Percentiles rank a stretch among this genome's conserved stretches.
These are phyloP conservation scores for Yamadazyma sp. DNA, from an alignment of 1,139 yeast genomes.

Conservation along the genomic window DNA sequence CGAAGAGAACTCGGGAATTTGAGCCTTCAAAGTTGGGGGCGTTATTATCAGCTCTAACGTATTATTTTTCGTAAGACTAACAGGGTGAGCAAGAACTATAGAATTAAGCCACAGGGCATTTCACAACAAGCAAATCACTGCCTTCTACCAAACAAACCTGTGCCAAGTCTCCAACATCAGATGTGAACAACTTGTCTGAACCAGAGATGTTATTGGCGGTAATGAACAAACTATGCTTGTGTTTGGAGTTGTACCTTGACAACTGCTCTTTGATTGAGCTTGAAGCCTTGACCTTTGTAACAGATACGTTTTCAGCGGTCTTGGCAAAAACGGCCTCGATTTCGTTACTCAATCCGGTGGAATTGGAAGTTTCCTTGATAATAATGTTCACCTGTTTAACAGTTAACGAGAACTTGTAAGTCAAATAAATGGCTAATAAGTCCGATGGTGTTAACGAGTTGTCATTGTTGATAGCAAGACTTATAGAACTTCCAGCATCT, in stretches of 20 bases:
- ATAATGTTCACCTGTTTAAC: slow-evolving; percentile 21
- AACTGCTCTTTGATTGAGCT: not conserved
- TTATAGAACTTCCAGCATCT: slow-evolving; percentile 11
- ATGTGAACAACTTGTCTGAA: slow-evolving; percentile 11
- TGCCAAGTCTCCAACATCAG: slow-evolving; percentile 13
- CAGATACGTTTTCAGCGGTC: slow-evolving; percentile 3
- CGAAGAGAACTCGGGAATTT: no score
- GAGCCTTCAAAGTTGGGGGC: no score
- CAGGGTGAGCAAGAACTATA: no score
- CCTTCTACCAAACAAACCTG: slow-evolving; percentile 11
- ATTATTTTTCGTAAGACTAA: no score
- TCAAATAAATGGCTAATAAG: slow-evolving; percentile 29
- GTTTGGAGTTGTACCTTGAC: slow-evolving; percentile 4
- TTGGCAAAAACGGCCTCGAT: slow-evolving; percentile 19
- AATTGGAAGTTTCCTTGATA: slow-evolving; percentile 17
- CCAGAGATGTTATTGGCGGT: slow-evolving; percentile 23
- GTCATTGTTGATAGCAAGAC: slow-evolving; percentile 30
- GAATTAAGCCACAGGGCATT: slow-evolving; percentile 9
- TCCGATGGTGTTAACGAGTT: slow-evolving; percentile 36
- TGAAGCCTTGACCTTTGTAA: slow-evolving; percentile 1
- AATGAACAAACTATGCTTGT: slow-evolving; percentile 21
- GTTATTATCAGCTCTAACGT: no score
- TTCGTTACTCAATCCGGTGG: slow-evolving; percentile 21
- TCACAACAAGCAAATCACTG: slow-evolving; percentile 14
- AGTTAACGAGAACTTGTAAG: slow-evolving; percentile 20